Base-by-base conservation (phyloP, 768 basidiomycete species). In the Trametes sanguinea region DNA sequence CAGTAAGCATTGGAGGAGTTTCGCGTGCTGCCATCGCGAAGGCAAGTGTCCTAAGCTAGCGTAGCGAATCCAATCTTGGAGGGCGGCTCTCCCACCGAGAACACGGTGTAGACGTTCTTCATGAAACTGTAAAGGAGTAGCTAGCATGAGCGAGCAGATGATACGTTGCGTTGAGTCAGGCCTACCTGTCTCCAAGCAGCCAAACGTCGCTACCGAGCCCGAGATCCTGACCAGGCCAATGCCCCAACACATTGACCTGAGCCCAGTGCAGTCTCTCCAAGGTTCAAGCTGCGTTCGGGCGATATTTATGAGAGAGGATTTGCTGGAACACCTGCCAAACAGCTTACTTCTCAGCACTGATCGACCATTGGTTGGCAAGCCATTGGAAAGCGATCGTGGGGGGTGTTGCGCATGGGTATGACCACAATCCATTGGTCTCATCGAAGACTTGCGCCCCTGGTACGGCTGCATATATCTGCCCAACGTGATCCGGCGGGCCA, bases 41-140 rank as follows among this genome's bases (percentile, higher is more conserved):
- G 11, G 35, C 35, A 37, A 11, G 35, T 6, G 6, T 37, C 35
- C 22, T 22, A 37, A 11, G 35, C 35, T 6, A 63, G 61, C 2
- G 40, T 27, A n/a, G 65, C 67, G 50, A 68, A 68, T 1, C 67
- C 67, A 17, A 68, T 63, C 8, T 60, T 35, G 29, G n/a, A n/a
- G n/a, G n/a, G n/a, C n/a, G n/a, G 61, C 57, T 27, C 47, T 30
- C 9, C 57, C 32, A 65, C 60, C n/a, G 62, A 64, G 51, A 68
- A 68, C 9, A 30, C 63, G n/a, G 60, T 63, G 54, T 67, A 67
- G 11, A 67, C 67, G 51, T 67, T 68, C 63, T 65, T 66, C 67
- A 68, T 62, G 55, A 65, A 61, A 30, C 59, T 65, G 44, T 45
- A 7, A 14, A 5, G 22, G 9, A 5, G 14, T 43, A 22, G 22